Base-by-base conservation (phyloP, 345 rosid species). In the Gossypium longicalyx region DNA sequence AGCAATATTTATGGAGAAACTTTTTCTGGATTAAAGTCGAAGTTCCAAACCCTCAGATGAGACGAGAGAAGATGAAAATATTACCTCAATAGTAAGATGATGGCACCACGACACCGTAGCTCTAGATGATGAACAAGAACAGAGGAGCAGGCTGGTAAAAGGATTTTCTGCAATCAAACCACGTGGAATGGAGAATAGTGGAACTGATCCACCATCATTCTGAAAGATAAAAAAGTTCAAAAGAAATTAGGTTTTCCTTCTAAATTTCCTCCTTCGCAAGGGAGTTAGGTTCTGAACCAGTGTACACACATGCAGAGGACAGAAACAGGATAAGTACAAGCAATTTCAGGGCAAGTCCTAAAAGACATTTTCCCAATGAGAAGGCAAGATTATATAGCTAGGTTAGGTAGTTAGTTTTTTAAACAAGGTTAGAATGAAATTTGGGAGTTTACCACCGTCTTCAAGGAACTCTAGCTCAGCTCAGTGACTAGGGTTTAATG, bases 151-250 rank as follows among this genome's bases (percentile, higher is more conserved):
- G 77, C 92, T 94, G 76, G 98, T 87, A 80, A 78, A 94, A 76
- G 97, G 97, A 85, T 94, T 94, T 89, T 94, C 97, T 54, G 97
- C 93, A 71, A 94, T 94, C 74, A 74, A 79, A 81, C 90, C 80
- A 63, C 93, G 93, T 45, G 98, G 97, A 77, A 80, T 78, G 2
- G 97, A 86, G 81, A 86, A 86, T 17, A 78, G 78, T 0, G 98
- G 97, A 72, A 87, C 97, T 67, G 91, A 78, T 56, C 84, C 90
- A 81, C 87, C 87, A 71, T 88, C 97, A 84, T 81, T 88, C 98
- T 94, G 88, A 81, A 45, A 80, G 67, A 78, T 77, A 54, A 81
- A 34, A 64, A 81, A 70, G 74, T 78, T 45, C 16, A 23, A 16
- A 58, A 78, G 44, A 59, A 11, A 65, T 82, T 73, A 81, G 78